These are phyloP conservation scores for Cerrena zonata DNA, from an alignment of 1,284 basidiomycete species.

Conservation along the genomic window DNA sequence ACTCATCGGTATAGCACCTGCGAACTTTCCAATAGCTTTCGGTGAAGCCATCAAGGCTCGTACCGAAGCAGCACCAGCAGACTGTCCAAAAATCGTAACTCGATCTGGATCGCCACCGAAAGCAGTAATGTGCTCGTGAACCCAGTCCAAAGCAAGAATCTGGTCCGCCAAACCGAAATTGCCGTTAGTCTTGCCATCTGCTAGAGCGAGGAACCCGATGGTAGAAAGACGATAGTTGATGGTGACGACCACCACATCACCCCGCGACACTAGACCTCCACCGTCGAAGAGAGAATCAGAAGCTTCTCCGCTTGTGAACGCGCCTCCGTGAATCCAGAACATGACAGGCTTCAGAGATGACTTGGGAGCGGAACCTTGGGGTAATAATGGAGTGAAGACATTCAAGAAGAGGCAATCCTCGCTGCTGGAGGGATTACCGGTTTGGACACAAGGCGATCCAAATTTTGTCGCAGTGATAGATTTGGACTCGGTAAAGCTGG, in stretches of 20 bases:
- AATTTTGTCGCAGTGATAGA: slow-evolving; percentile 28
- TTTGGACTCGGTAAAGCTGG: slow-evolving; percentile 22
- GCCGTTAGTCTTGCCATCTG: slow-evolving; percentile 33
- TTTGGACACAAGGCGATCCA: slow-evolving; percentile 27
- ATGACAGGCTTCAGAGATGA: slow-evolving; percentile 35
- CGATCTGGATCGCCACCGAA: slow-evolving; percentile 34
- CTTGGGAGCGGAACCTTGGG: slow-evolving; percentile 14
- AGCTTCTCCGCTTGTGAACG: slow-evolving; percentile 36
- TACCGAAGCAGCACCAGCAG: slow-evolving; percentile 34
- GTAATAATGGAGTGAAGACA: slow-evolving; percentile 38
- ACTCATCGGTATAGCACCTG: slow-evolving; percentile 43
- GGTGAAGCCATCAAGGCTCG: slow-evolving; percentile 39
- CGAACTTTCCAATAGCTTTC: slow-evolving; percentile 39
- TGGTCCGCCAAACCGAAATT: slow-evolving; percentile 40
- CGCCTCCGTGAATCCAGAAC: slow-evolving; percentile 44
- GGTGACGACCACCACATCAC: slow-evolving; percentile 42
- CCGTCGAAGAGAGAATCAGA: slow-evolving; percentile 24
- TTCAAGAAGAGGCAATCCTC: slow-evolving; percentile 42
- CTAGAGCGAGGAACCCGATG: slow-evolving; percentile 37
- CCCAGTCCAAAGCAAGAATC: slow-evolving; percentile 32
- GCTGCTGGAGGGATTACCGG: slow-evolving; percentile 19
- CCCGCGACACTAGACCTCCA: slow-evolving; percentile 35
- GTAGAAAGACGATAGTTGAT: slow-evolving; percentile 43
- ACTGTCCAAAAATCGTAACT: slow-evolving; percentile 37
- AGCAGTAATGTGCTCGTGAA: slow-evolving; percentile 29